Evolutionary conservation across 768 basidiomycete genomes (phyloP).

Genomic region (Lentinula edodes): DNA sequence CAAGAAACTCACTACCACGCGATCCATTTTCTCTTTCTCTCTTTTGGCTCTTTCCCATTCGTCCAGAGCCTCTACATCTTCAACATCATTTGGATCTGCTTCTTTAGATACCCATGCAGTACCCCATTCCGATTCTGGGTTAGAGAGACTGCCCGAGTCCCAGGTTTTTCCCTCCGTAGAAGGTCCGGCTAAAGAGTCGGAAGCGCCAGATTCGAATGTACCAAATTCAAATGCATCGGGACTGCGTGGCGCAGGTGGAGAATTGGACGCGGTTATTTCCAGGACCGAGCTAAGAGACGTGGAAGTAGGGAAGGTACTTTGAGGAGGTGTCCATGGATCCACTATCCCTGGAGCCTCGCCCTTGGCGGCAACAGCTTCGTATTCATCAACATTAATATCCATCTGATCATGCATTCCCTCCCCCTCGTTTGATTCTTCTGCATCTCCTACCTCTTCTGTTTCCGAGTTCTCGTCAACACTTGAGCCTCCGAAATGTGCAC

Average conservation of each 20-base stretch:
- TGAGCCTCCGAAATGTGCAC: slow-evolving; percentile 1
- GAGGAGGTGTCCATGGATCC: slow-evolving; percentile 9
- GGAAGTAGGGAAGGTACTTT: slow-evolving; percentile 3
- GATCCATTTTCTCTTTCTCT: slow-evolving; percentile 54
- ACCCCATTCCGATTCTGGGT: slow-evolving; percentile 29
- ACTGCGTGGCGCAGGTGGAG: slow-evolving; percentile 25
- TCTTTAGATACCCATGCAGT: slow-evolving; percentile 32
- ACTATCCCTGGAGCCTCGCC: background rate
- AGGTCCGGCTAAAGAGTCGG: slow-evolving; percentile 18
- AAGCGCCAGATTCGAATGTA: slow-evolving; percentile 48
- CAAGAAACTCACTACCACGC: slow-evolving; percentile 51
- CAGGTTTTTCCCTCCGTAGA: slow-evolving; percentile 25
- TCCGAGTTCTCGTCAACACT: background rate
- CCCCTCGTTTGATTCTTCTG: background rate
- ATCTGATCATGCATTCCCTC: background rate
- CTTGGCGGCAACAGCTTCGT: background rate
- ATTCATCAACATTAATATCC: background rate
- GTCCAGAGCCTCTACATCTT: slow-evolving; percentile 32
- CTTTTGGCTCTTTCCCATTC: slow-evolving; percentile 65
- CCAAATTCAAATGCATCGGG: slow-evolving; percentile 46
- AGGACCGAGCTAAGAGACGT: slow-evolving; percentile 3
- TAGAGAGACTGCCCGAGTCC: slow-evolving; percentile 20
- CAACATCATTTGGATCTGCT: slow-evolving; percentile 12
- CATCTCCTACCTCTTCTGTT: background rate
- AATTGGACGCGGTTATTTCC: background rate